Evolutionary conservation across 1,284 basidiomycete species (phyloP).

Genomic region (Nidula niveotomentosa): DNA sequence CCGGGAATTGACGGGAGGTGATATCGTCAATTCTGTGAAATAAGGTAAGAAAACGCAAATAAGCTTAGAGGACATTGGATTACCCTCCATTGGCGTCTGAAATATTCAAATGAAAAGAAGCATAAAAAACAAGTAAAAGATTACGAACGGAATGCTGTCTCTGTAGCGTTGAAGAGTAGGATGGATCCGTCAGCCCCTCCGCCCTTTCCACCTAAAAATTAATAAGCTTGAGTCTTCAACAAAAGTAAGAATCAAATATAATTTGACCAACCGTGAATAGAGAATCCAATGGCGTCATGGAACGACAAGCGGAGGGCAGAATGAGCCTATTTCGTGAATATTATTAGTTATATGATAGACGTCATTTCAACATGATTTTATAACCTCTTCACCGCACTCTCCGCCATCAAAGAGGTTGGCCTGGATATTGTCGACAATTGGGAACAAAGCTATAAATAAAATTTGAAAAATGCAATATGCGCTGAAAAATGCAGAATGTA

Average conservation of each 20-base stretch:
- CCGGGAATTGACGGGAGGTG: conserved; percentile 19
- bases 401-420: conserved; percentile 34
- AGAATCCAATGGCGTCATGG: conserved; percentile 44
- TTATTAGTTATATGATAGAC: background rate
- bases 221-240: background rate
- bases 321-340: conserved; percentile 19
- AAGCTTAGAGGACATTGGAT: background rate
- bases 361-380: conserved; percentile 14
- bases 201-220: conserved; percentile 13
- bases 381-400: conserved; percentile 30
- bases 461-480: background rate
- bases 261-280: conserved; percentile 14
- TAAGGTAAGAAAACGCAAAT: background rate
- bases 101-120: background rate
- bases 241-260: background rate
- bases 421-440: conserved; percentile 34
- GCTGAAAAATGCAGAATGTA: background rate
- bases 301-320: conserved; percentile 41
- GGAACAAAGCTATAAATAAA: conserved; percentile 23
- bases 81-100: conserved; percentile 24
- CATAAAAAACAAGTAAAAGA: background rate
- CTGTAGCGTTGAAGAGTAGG: conserved; percentile 26
- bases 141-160: conserved; percentile 18
- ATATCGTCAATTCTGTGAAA: conserved; percentile 24
- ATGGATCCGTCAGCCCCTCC: conserved; percentile 35